Evolutionary conservation across 495 filamentous ascomycete genomes (phyloP).

Genomic region (Penicillium chermesinum): DNA sequence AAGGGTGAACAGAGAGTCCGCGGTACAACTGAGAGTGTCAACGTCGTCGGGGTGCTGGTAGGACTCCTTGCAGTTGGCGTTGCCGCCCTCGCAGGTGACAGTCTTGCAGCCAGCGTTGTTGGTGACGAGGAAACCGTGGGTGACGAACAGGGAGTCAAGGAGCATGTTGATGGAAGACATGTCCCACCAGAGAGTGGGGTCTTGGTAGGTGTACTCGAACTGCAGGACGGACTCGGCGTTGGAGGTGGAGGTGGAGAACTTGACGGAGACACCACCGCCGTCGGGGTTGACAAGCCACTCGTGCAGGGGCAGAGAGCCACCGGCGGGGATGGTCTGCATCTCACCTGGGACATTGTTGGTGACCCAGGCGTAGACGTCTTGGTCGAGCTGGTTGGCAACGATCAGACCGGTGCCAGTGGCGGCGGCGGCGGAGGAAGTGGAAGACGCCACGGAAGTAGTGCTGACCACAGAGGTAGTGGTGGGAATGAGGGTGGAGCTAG

Average conservation of each 20-base stretch:
- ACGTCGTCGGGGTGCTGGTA: conserved; percentile 34
- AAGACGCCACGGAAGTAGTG: conserved; percentile 7
- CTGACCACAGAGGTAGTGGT: conserved; percentile 8
- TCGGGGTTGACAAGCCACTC: conserved; percentile 30
- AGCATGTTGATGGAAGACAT: conserved; percentile 39
- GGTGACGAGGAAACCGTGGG: conserved; percentile 30
- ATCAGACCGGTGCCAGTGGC: conserved; percentile 21
- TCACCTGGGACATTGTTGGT: conserved; percentile 19
- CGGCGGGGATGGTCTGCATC: conserved; percentile 25
- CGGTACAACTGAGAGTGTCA: conserved; percentile 24
- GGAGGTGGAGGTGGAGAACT: conserved; percentile 28
- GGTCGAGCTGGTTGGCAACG: conserved; percentile 35
- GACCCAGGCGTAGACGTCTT: conserved; percentile 33
- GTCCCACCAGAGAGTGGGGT: conserved; percentile 41
- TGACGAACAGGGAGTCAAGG: conserved; percentile 25
- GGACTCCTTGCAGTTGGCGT: conserved; percentile 27
- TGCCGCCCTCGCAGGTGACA: conserved; percentile 29
- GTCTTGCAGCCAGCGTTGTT: conserved; percentile 25
- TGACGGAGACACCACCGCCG: conserved; percentile 41
- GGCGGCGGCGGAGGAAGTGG: conserved; percentile 2
- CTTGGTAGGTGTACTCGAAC: conserved; percentile 42
- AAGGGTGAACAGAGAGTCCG: conserved; percentile 16
- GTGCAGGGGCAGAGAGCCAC: conserved; percentile 26
- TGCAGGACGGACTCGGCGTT: conserved; percentile 29
- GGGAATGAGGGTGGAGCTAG: conserved; percentile 5